These are phyloP conservation scores for Houttuynia cordata DNA, from an alignment of 164 flowering plant species.

Conservation along the genomic window DNA sequence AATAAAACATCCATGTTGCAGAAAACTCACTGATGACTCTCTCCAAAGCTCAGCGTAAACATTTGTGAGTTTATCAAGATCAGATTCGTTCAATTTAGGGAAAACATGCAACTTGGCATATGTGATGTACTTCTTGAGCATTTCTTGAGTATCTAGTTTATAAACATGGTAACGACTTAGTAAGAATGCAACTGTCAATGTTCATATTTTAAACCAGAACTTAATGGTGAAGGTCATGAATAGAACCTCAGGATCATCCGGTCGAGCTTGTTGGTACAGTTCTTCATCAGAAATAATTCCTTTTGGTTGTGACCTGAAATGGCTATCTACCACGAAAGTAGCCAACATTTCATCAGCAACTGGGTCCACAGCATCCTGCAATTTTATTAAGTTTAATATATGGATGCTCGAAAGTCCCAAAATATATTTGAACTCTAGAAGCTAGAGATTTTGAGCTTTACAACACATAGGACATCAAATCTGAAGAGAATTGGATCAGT, in stretches of 20 bases:
- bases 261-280: constrained; percentile 13
- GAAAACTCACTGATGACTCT: constrained; percentile 75
- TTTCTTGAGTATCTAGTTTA: constrained; percentile 76
- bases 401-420: not conserved
- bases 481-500: constrained; percentile 97
- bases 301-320: constrained; percentile 77
- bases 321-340: constrained; percentile 90
- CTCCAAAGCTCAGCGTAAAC: constrained; percentile 94
- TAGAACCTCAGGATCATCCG: constrained; percentile 72
- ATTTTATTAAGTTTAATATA: constrained; percentile 1
- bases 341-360: constrained; percentile 95
- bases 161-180: not conserved
- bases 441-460: constrained; percentile 48
- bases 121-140: constrained; percentile 88
- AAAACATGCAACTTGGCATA: constrained; percentile 92
- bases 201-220: not conserved
- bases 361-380: constrained; percentile 93
- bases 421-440: not conserved
- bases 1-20: constrained; percentile 31
- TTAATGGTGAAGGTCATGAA: not conserved
- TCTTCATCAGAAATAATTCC: constrained; percentile 46
- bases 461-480: constrained; percentile 90
- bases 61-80: constrained; percentile 68
- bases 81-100: constrained; percentile 86
- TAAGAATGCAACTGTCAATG: not conserved